A percentile compares a stretch with the other conserved stretches of the same genome.
These are phyloP conservation scores for Debaryomyces singareniensis DNA, from an alignment of 1,139 yeast genomes.

Conservation along the genomic window DNA sequence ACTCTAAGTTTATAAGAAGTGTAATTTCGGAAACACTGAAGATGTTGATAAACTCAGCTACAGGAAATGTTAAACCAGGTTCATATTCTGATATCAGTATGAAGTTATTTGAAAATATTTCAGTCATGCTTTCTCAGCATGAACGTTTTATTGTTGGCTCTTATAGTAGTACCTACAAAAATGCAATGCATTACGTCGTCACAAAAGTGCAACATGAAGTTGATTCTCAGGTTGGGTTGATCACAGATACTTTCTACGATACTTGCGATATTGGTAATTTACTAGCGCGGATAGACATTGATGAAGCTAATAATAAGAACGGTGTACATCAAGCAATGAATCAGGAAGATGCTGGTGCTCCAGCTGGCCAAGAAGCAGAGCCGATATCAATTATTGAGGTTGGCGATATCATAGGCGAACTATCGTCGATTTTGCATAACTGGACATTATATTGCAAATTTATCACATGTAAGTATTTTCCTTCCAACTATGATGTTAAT, in stretches of 20 bases:
- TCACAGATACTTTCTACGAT: constrained; percentile 82
- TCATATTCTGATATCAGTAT: constrained; percentile 66
- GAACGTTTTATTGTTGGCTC: constrained; percentile 67
- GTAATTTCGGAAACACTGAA: constrained; percentile 79
- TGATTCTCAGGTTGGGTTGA: constrained; percentile 84
- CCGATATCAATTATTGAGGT: constrained; percentile 29
- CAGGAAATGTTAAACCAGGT: constrained; percentile 29
- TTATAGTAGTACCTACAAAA: constrained; percentile 49
- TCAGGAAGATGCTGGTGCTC: constrained; percentile 21
- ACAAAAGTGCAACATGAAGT: constrained; percentile 77
- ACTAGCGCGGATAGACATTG: constrained; percentile 41
- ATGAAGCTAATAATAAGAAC: constrained; percentile 25
- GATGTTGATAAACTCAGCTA: constrained; percentile 39
- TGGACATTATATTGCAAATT: constrained; percentile 85
- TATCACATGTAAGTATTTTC: constrained; percentile 59
- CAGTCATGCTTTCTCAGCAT: constrained; percentile 81
- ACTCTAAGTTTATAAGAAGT: constrained; percentile 79
- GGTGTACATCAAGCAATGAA: constrained; percentile 13
- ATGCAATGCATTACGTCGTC: constrained; percentile 62
- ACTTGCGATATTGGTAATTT: constrained; percentile 53
- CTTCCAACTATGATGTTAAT: constrained; percentile 3
- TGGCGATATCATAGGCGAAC: constrained; percentile 60
- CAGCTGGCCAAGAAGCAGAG: background rate
- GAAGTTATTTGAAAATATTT: constrained; percentile 77
- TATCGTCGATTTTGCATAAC: constrained; percentile 70